Percentiles rank a stretch among this genome's conserved stretches.
These are phyloP conservation scores for Chaetoceros muelleri DNA, from an alignment of 108 stramenopile genomes.

Conservation along the genomic window DNA sequence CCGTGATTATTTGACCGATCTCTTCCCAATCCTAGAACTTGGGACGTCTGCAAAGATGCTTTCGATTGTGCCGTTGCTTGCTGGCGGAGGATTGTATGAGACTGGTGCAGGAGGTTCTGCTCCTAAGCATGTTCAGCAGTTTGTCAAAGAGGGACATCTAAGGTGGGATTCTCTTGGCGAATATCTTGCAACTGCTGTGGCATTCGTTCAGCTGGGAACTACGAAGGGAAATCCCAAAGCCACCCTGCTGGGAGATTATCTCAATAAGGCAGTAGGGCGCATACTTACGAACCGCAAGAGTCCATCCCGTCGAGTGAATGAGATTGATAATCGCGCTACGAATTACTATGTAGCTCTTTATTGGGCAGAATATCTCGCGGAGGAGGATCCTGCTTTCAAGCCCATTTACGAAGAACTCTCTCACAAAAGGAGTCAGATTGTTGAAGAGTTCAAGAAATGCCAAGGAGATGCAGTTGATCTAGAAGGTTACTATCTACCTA, in stretches of 20 bases:
- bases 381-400: conserved; percentile 65
- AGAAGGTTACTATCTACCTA: conserved; percentile 85
- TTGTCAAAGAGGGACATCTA: conserved; percentile 83
- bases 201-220: conserved; percentile 63
- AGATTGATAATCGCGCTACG: conserved; percentile 91
- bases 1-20: conserved; percentile 87
- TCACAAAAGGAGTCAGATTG: conserved; percentile 58
- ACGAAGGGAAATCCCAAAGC: conserved; percentile 58
- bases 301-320: conserved; percentile 80
- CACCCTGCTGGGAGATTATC: conserved; percentile 55
- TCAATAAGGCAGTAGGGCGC: conserved; percentile 82
- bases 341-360: conserved; percentile 87
- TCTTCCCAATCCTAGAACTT: conserved; percentile 90
- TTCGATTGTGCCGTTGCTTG: conserved; percentile 86
- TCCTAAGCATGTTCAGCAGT: conserved; percentile 91
- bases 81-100: conserved; percentile 89
- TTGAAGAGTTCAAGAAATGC: conserved; percentile 74
- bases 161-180: conserved; percentile 86
- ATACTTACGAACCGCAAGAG: conserved; percentile 78
- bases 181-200: conserved; percentile 69
- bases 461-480: conserved; percentile 81
- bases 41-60: conserved; percentile 94
- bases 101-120: conserved; percentile 92
- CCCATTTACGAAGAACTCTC: conserved; percentile 64
- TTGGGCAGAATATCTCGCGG: conserved; percentile 88